These are phyloP conservation scores for Fomitopsis palustris DNA, from an alignment of 1,284 basidiomycete genomes.

Conservation along the genomic window DNA sequence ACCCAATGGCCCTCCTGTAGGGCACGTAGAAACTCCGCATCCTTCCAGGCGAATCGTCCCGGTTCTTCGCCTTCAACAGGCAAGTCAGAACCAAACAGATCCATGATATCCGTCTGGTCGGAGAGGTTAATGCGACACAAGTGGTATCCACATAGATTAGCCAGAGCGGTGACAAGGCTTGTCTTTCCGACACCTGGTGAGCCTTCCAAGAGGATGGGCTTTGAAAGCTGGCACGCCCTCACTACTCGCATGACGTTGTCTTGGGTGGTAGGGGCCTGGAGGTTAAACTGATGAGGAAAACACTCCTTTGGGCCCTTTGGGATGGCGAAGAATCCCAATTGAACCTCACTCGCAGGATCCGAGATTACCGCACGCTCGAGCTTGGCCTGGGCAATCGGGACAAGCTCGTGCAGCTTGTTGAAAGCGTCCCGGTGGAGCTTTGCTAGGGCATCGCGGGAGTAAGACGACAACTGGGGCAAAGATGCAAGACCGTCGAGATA, in stretches of 20 bases:
- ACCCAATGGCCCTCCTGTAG: constrained; percentile 96
- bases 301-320: constrained; percentile 49
- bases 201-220: constrained; percentile 94
- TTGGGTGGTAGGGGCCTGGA: constrained; percentile 86
- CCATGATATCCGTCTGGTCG: constrained; percentile 96
- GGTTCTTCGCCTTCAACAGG: constrained; percentile 90
- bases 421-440: constrained; percentile 49
- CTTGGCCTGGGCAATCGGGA: constrained; percentile 37
- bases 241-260: constrained; percentile 90
- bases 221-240: constrained; percentile 86
- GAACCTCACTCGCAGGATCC: constrained; percentile 41
- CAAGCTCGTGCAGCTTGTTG: constrained; percentile 46
- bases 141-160: constrained; percentile 74
- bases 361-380: constrained; percentile 27
- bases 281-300: constrained; percentile 61
- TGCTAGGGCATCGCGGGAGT: constrained; percentile 46
- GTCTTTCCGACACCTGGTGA: constrained; percentile 99
- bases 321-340: constrained; percentile 78
- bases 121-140: constrained; percentile 98
- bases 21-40: constrained; percentile 93
- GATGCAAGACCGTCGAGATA: constrained; percentile 83
- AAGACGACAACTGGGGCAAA: constrained; percentile 63
- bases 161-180: constrained; percentile 87
- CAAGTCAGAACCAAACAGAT: constrained; percentile 95
- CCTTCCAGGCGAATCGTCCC: constrained; percentile 96